Conservation (phyloP, 129 eudicot genomes). For the Flaveria robusta region DNA sequence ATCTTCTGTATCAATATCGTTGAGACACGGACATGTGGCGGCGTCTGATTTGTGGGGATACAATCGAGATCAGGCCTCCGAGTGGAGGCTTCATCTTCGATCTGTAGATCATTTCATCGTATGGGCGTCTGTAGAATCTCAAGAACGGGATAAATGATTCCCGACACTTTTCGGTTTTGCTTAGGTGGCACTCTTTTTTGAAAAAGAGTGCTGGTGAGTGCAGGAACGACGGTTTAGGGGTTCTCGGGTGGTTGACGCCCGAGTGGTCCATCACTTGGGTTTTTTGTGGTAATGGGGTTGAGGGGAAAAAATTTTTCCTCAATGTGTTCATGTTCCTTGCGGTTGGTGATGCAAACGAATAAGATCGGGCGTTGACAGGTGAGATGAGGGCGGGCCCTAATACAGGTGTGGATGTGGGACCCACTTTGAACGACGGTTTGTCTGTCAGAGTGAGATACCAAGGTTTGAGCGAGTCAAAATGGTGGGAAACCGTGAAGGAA, state of each 20-base stretch:
- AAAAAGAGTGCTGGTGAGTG: slow-evolving; percentile 85
- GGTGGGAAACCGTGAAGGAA: slow-evolving; percentile 85
- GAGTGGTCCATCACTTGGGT: slow-evolving; percentile 68
- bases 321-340: slow-evolving; percentile 38
- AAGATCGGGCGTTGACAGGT: slow-evolving; percentile 72
- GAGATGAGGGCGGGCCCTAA: slow-evolving; percentile 73
- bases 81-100: slow-evolving; percentile 97
- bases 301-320: slow-evolving; percentile 72
- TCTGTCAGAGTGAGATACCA: slow-evolving; percentile 82
- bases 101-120: slow-evolving; percentile 91
- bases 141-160: slow-evolving; percentile 68
- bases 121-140: slow-evolving; percentile 79
- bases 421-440: slow-evolving; percentile 74
- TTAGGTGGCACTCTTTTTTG: slow-evolving; percentile 55
- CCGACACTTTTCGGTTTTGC: slow-evolving; percentile 57
- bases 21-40: slow-evolving; percentile 94
- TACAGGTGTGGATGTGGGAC: slow-evolving; percentile 52
- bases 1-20: slow-evolving; percentile 57
- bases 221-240: slow-evolving; percentile 84
- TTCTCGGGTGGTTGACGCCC: slow-evolving; percentile 61
- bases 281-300: slow-evolving; percentile 89
- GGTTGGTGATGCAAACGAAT: slow-evolving; percentile 65
- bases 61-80: slow-evolving; percentile 88
- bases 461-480: slow-evolving; percentile 85
- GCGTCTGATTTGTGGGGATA: slow-evolving; percentile 74